Base-by-base conservation (phyloP, 805 yeast species). In the Wickerhamiella spandovensis region DNA sequence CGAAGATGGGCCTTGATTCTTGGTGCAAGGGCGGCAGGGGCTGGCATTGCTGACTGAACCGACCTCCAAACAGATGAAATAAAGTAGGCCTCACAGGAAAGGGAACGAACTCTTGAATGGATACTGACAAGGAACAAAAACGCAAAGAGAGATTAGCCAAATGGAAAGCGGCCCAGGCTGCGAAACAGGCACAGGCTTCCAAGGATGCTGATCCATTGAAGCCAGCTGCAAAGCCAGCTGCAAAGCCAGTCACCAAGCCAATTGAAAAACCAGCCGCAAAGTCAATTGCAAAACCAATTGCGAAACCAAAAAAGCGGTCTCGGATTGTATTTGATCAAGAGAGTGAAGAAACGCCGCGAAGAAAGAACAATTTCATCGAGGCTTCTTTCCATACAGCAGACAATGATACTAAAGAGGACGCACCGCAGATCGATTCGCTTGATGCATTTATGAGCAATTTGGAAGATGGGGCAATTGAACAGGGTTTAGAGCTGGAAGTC, bases 1-100 rank as follows among this genome's bases (percentile, higher is more conserved):
- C 81, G 47, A 35, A 58, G 44, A 21, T 55, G 54, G 22, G 60
- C 61, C 12, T 56, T 53, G 25, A 58, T 50, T 20, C 56, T 44
- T 2, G 51, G 37, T 5, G 24, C 18, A 3, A 41, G 39, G 32
- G 44, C 20, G 18, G 22, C 39, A 7, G 39, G 39, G 20, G 20
- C 20, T 17, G 39, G 38, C 24, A 18, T 21, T 45, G 48, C 30
- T 45, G 48, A 45, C 30, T 22, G 30, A 28, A 18, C 10, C 13
- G 17, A 37, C 21, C 12, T 13, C 18, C n/a, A 35, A 15, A 18
- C 21, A 37, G 41, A 17, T 18, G 21, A 9, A n/a, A 17, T 37
- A 37, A 37, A 37, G 41, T 17, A 18, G 21, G 32, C 32, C 32
- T n/a, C 9, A 17, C 5, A 20, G 41, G 13, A 37, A 17, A n/a